phyloP scores from a whole-genome alignment of 257 asterid genomes.

The Scutellaria baicalensis region DNA sequence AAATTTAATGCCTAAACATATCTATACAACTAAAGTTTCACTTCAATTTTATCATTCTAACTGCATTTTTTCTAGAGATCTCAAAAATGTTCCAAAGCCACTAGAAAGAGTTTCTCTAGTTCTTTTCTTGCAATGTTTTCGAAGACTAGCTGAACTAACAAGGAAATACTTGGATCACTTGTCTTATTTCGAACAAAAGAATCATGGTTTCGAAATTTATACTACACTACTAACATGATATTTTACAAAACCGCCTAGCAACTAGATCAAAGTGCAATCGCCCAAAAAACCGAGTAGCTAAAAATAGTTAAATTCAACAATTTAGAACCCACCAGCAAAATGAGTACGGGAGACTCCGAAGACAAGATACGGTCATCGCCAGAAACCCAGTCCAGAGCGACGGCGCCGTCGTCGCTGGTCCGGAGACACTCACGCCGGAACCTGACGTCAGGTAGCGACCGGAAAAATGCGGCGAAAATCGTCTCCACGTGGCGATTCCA shows the following conservation, averaged over 20 bases:
- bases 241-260: background rate
- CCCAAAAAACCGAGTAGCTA: too few relatives aligned
- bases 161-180: background rate
- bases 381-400: constrained; percentile 79
- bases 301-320: too few relatives aligned
- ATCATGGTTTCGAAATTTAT: background rate
- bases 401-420: constrained; percentile 66
- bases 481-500: constrained; percentile 82
- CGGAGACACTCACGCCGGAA: constrained; percentile 87
- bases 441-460: constrained; percentile 65
- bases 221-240: background rate
- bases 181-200: background rate
- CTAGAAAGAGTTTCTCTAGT: background rate
- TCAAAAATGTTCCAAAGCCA: background rate
- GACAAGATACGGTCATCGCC: constrained; percentile 56
- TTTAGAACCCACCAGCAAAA: constrained; percentile 60
- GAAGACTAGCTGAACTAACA: background rate
- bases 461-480: constrained; percentile 73
- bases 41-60: background rate
- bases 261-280: background rate
- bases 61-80: background rate
- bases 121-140: background rate
- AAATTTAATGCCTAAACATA: background rate
- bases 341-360: constrained; percentile 61
- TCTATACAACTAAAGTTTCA: background rate